These are phyloP conservation scores for Blastocystis sp. DNA, from an alignment of 352 stramenopile species.

Conservation along the genomic window DNA sequence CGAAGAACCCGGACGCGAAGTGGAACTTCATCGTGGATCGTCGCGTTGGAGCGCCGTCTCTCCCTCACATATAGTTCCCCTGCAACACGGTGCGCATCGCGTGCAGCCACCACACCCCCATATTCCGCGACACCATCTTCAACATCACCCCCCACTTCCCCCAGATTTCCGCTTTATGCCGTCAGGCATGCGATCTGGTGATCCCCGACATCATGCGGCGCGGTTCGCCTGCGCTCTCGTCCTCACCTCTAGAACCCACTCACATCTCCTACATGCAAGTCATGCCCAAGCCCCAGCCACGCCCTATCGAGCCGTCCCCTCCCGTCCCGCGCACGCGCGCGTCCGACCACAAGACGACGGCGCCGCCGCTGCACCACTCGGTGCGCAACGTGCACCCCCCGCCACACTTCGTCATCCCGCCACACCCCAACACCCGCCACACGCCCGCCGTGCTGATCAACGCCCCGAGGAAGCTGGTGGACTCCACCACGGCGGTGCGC, in stretches of 20 bases:
- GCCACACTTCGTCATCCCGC: not conserved
- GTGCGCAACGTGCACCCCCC: not conserved
- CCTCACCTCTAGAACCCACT: too few relatives aligned
- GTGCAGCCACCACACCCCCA: not conserved
- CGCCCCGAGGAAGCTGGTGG: not conserved
- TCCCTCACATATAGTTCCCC: slow-evolving; percentile 4
- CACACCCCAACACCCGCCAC: not conserved
- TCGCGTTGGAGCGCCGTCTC: not conserved
- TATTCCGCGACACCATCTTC: not conserved
- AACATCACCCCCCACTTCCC: not conserved
- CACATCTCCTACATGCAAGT: too few relatives aligned
- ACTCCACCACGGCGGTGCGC: not conserved
- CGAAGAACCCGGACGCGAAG: not conserved
- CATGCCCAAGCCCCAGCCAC: too few relatives aligned
- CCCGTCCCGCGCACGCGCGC: not conserved
- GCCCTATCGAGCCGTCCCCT: too few relatives aligned
- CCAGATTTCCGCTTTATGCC: not conserved
- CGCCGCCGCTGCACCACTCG: not conserved
- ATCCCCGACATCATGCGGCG: not conserved
- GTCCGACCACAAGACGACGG: not conserved
- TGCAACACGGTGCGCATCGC: not conserved
- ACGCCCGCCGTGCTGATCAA: too few relatives aligned
- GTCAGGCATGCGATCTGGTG: not conserved
- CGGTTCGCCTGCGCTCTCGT: too few relatives aligned
- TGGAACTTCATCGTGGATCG: slow-evolving; percentile 19